These are phyloP conservation scores for Botryosphaeria agaves DNA, from an alignment of 2,329 filamentous ascomycete species.

Conservation along the genomic window DNA sequence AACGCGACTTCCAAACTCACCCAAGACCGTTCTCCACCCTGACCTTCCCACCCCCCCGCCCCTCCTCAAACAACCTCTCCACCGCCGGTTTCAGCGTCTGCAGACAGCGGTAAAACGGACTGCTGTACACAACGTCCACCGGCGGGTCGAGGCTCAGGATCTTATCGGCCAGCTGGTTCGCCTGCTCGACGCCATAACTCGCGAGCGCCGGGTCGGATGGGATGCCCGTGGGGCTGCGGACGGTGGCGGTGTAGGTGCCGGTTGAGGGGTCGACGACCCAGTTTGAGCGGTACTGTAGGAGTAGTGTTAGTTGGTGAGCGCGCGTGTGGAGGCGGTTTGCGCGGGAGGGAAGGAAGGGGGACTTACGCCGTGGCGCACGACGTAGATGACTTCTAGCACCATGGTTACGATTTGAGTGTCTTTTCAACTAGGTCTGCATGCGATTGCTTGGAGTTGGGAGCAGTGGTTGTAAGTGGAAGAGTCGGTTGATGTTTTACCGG, in stretches of 20 bases:
- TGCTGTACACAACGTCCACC: constrained; percentile 64
- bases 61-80: constrained; percentile 14
- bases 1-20: constrained; percentile 15
- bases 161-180: constrained; percentile 54
- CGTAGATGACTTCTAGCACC: constrained; percentile 30
- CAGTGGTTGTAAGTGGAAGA: no score
- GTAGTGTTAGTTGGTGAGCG: not conserved
- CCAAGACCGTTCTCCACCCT: constrained; percentile 35
- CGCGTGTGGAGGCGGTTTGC: constrained; percentile 2
- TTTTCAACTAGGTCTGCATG: not conserved
- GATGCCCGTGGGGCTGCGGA: constrained; percentile 73
- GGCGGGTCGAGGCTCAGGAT: constrained; percentile 45
- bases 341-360: constrained; percentile 2
- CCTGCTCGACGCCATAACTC: constrained; percentile 70
- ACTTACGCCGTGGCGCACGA: constrained; percentile 34
- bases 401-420: constrained; percentile 6
- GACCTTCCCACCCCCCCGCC: constrained; percentile 25
- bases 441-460: not conserved
- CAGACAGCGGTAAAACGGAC: constrained; percentile 73
- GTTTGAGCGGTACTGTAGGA: constrained; percentile 62
- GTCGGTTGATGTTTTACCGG: no score
- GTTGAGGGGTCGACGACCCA: constrained; percentile 74
- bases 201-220: constrained; percentile 77
- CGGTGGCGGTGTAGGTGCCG: constrained; percentile 56
- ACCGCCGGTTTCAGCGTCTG: constrained; percentile 58